phyloP scores from a whole-genome alignment of 2,329 filamentous ascomycete genomes.

The Sordariomycetes sp. region DNA sequence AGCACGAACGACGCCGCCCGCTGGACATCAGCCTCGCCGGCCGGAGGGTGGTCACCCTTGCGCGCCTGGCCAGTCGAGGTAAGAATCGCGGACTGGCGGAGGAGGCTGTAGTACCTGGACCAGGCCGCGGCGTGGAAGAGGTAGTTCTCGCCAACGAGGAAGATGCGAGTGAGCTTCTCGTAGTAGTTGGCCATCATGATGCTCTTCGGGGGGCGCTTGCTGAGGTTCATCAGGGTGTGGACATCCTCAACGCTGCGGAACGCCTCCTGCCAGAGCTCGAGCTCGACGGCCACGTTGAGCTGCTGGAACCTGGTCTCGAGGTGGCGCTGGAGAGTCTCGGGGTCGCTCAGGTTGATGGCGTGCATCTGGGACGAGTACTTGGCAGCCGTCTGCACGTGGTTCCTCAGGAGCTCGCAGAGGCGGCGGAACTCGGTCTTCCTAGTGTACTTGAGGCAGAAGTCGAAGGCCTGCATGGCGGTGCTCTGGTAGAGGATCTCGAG shows the following conservation, averaged over 20 bases:
- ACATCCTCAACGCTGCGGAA: slow-evolving; percentile 99
- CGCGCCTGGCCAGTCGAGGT: slow-evolving; percentile 75
- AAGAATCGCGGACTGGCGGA: slow-evolving; percentile 76
- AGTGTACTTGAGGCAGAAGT: slow-evolving; percentile 96
- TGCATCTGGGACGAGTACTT: slow-evolving; percentile 99
- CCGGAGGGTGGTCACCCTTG: slow-evolving; percentile 88
- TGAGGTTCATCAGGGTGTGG: slow-evolving; percentile 90
- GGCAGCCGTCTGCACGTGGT: slow-evolving; percentile 96
- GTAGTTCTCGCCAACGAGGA: slow-evolving; percentile 98
- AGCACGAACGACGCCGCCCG: slow-evolving; percentile 93
- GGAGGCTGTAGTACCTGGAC: slow-evolving; percentile 93
- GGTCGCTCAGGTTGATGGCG: slow-evolving; percentile 95
- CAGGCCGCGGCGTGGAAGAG: slow-evolving; percentile 97
- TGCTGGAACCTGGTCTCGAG: slow-evolving; percentile 97
- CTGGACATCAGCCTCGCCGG: slow-evolving; percentile 80
- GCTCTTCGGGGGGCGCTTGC: slow-evolving; percentile 97
- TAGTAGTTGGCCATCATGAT: slow-evolving; percentile 99
- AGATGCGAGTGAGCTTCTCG: slow-evolving; percentile 96
- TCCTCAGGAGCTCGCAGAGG: slow-evolving; percentile 93
- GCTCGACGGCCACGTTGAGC: slow-evolving; percentile 91
- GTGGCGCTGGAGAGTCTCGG: slow-evolving; percentile 93
- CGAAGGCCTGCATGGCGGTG: slow-evolving; percentile 94
- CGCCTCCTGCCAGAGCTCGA: slow-evolving; percentile 98
- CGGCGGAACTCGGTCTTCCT: slow-evolving; percentile 98
- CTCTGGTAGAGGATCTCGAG: slow-evolving; percentile 97